These are phyloP conservation scores for Pseudogymnoascus sp. DNA, from an alignment of 2,329 filamentous ascomycete genomes.

Conservation along the genomic window DNA sequence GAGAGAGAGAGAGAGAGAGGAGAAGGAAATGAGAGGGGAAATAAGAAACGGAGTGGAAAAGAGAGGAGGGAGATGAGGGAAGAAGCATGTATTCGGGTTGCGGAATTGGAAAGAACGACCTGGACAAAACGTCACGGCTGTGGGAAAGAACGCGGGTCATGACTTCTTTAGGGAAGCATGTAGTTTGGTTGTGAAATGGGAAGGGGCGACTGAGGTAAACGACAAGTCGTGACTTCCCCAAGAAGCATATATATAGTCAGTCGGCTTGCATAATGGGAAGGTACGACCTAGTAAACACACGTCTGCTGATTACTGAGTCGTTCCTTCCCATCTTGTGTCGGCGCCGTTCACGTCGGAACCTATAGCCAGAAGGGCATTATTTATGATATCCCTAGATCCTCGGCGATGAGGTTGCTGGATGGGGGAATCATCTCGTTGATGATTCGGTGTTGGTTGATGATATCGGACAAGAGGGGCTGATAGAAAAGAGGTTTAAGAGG, in stretches of 20 bases:
- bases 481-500: no score
- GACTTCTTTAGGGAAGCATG: background rate
- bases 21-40: no score
- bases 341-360: background rate
- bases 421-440: background rate
- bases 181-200: background rate
- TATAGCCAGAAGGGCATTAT: no score
- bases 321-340: background rate
- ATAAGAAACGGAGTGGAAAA: no score
- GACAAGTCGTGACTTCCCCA: background rate
- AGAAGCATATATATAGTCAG: background rate
- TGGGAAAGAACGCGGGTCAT: background rate
- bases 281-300: background rate
- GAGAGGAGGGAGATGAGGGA: no score
- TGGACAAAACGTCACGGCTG: no score
- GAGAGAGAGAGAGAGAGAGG: no score
- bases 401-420: no score
- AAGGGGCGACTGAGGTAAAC: background rate
- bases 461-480: no score
- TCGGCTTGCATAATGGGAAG: background rate
- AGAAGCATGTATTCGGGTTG: no score
- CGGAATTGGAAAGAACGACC: no score
- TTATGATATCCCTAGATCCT: no score
- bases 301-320: background rate
- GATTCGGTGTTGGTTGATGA: background rate